Base-by-base conservation (phyloP, 2,329 filamentous ascomycete species). In the Ophiostoma sp. region DNA sequence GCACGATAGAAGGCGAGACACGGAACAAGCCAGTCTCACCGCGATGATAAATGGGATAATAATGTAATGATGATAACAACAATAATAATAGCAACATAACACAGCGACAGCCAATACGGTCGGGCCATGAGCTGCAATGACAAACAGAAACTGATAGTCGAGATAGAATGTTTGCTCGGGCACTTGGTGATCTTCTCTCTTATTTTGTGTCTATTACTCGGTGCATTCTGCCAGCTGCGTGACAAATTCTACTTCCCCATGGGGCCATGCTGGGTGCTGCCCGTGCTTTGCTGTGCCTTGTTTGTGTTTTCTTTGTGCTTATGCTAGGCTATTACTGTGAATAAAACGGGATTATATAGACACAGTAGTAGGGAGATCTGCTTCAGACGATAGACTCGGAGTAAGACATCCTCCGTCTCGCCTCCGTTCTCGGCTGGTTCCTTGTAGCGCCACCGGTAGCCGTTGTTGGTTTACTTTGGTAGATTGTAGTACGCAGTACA, bases 171-270 rank as follows among this genome's bases (percentile, higher is more conserved):
- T 52, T 52, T 52, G n/a, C n/a, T 52, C 27, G 52, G 27, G 10
- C 39, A 41, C 15, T 41, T 41, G 39, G 15, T 8, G 39, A 52
- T 52, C 48, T n/a, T 52, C n/a, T 23, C 27, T 11, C 15, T 54
- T 23, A 2, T 1, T 54, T 20, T 20, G 8, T 20, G 15, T 44
- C 1, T 44, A 15, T 17, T 1, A 1, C 8, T 23, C 20, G 23
- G 20, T 20, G n/a, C 23, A 15, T 44, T 13, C 27, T 23, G 27
- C 27, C n/a, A 33, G 27, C 1, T 7, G 4, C n/a, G 15, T 3
- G 13, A 4, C 13, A 33, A 62, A 31, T 44, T 68, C 67, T 52
- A 64, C 57, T 41, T 36, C 67, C 67, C 57, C 64, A 67, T 67
- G 64, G 67, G 31, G 48, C 52, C 64, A 39, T 54, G 23, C 20